These are phyloP conservation scores for Tranzscheliella williamsii DNA, from an alignment of 1,284 basidiomycete genomes.

Conservation along the genomic window DNA sequence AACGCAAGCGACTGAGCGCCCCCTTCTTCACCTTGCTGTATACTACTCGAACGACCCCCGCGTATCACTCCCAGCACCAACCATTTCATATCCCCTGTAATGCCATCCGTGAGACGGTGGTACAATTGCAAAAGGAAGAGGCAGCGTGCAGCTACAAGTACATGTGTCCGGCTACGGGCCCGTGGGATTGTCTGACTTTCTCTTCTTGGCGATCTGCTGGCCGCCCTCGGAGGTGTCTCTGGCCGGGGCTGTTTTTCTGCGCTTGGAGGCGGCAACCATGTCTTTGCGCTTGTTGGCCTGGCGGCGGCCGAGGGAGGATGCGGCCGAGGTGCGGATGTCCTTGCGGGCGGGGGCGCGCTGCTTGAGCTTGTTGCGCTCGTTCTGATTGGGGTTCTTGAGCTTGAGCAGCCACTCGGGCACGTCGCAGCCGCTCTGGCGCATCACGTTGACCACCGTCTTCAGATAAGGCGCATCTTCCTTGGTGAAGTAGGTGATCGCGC, in stretches of 20 bases:
- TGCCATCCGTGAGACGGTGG: no score
- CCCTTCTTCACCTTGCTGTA: no score
- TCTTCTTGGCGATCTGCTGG: no score
- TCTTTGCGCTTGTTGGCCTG: constrained; percentile 42
- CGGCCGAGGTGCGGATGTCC: constrained; percentile 47
- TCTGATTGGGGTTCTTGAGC: constrained; percentile 79
- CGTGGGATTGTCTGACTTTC: no score
- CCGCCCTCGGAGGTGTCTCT: no score
- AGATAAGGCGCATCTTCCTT: constrained; percentile 88
- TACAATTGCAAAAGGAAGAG: no score
- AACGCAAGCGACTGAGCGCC: no score
- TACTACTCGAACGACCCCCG: no score
- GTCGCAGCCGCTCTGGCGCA: constrained; percentile 76
- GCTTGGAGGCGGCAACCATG: constrained; percentile 53
- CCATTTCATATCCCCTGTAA: no score
- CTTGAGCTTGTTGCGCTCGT: constrained; percentile 82
- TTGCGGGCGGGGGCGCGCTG: constrained; percentile 72
- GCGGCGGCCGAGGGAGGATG: constrained; percentile 42
- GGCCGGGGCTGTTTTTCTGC: constrained; percentile 20
- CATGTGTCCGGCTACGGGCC: no score
- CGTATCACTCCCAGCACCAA: no score
- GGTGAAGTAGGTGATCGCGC: constrained; percentile 93
- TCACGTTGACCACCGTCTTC: constrained; percentile 93
- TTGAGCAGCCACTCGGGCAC: constrained; percentile 58
- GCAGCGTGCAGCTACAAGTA: no score